These are phyloP conservation scores for Gossypium rotundifolium DNA, from an alignment of 345 rosid species.

Conservation along the genomic window DNA sequence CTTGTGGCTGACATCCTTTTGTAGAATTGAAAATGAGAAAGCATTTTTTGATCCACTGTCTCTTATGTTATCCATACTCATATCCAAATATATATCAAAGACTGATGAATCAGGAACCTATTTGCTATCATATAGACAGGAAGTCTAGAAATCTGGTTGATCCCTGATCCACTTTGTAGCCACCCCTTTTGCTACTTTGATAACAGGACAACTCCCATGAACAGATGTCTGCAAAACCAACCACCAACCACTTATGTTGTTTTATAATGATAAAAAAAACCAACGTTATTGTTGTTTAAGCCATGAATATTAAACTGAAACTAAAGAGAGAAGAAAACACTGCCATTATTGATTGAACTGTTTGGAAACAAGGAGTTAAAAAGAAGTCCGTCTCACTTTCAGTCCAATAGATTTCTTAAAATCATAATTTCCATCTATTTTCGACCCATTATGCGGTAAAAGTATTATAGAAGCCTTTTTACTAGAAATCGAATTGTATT, in stretches of 20 bases:
- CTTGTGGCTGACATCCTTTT: neutral
- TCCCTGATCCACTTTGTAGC: constrained; percentile 69
- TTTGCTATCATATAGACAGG: no score
- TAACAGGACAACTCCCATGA: constrained; percentile 57
- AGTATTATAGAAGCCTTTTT: neutral
- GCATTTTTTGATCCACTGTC: neutral
- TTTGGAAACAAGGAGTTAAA: constrained; percentile 58
- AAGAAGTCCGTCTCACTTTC: constrained; percentile 36
- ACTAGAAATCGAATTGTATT: no score
- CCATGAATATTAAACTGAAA: neutral
- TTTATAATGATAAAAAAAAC: neutral
- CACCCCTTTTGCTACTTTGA: constrained; percentile 59
- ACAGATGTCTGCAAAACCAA: constrained; percentile 39
- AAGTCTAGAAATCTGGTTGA: constrained; percentile 17
- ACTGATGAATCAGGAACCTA: no score
- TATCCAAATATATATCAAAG: no score
- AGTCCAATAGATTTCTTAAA: constrained; percentile 45
- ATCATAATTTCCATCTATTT: constrained; percentile 38
- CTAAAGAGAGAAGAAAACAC: neutral
- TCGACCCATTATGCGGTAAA: constrained; percentile 38
- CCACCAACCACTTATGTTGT: neutral
- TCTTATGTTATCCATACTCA: neutral
- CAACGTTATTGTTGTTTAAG: neutral
- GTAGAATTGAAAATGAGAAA: neutral
- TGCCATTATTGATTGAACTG: constrained; percentile 47